These are phyloP conservation scores for Suhomyces panamericanus DNA, from an alignment of 1,139 yeast genomes.

Conservation along the genomic window DNA sequence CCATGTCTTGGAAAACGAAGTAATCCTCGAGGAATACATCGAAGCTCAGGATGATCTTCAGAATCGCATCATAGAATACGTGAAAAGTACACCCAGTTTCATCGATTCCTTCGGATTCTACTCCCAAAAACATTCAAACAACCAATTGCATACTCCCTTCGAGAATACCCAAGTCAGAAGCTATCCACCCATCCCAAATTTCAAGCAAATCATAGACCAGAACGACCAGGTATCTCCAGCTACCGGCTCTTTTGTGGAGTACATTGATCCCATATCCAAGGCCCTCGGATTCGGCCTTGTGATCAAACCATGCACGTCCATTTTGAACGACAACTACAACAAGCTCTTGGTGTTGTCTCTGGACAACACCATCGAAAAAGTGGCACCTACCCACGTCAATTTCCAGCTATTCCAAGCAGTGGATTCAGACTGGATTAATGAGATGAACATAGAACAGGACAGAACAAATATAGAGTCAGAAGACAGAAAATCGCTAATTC, in stretches of 20 bases:
- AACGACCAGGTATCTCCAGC: constrained; percentile 24
- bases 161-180: background rate
- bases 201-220: constrained; percentile 21
- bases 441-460: constrained; percentile 23
- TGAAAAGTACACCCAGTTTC: constrained; percentile 3
- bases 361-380: constrained; percentile 29
- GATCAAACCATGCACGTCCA: constrained; percentile 28
- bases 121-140: background rate
- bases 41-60: constrained; percentile 6
- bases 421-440: constrained; percentile 22
- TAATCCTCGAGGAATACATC: constrained; percentile 1
- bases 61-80: constrained; percentile 1
- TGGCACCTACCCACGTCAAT: constrained; percentile 28
- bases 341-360: constrained; percentile 33
- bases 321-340: constrained; percentile 37
- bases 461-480: constrained; percentile 22
- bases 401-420: constrained; percentile 31
- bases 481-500: constrained; percentile 22
- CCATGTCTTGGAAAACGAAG: background rate
- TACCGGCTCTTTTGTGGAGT: constrained; percentile 40
- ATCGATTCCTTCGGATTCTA: constrained; percentile 3
- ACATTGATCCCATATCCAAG: constrained; percentile 17
- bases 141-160: too few relatives aligned
- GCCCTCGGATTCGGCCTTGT: constrained; percentile 34
- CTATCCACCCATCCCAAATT: constrained; percentile 14